Evolutionary conservation across 2,329 filamentous ascomycete genomes (phyloP).

Genomic region (Colletotrichum eremochloae): DNA sequence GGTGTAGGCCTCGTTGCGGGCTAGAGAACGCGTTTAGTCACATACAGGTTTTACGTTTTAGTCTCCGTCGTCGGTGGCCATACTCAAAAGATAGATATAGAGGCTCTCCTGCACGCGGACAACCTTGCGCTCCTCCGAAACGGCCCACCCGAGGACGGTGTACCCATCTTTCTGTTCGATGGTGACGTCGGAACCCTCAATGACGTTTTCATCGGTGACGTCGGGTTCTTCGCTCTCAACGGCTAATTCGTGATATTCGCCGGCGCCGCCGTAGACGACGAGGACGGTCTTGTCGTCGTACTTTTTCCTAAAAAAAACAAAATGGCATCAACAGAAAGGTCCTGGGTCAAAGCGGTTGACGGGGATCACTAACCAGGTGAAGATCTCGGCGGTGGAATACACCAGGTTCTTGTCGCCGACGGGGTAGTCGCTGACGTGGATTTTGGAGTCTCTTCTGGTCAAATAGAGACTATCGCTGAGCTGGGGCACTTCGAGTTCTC

Average conservation of each 20-base stretch:
- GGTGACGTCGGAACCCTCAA: conserved; percentile 34
- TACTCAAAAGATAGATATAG: conserved; percentile 49
- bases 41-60: too few species aligned
- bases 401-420: conserved; percentile 69
- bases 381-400: conserved; percentile 76
- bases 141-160: conserved; percentile 40
- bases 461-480: conserved; percentile 66
- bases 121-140: conserved; percentile 40
- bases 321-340: background rate
- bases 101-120: conserved; percentile 35
- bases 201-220: conserved; percentile 22
- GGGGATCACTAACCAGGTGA: conserved; percentile 60
- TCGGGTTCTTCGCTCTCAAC: conserved; percentile 46
- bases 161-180: conserved; percentile 35
- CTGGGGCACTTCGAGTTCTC: conserved; percentile 68
- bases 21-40: conserved; percentile 20
- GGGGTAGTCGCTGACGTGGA: conserved; percentile 74
- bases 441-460: conserved; percentile 71
- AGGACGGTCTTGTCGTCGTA: conserved; percentile 69
- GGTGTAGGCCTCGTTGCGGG: conserved; percentile 46
- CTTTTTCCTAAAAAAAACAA: conserved; percentile 58
- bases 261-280: conserved; percentile 71
- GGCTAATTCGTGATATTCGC: conserved; percentile 72
- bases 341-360: fast-evolving
- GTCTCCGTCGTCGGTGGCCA: conserved; percentile 19